phyloP scores from a whole-genome alignment of 2,329 filamentous ascomycete genomes.

The Chaetomium strumarium region DNA sequence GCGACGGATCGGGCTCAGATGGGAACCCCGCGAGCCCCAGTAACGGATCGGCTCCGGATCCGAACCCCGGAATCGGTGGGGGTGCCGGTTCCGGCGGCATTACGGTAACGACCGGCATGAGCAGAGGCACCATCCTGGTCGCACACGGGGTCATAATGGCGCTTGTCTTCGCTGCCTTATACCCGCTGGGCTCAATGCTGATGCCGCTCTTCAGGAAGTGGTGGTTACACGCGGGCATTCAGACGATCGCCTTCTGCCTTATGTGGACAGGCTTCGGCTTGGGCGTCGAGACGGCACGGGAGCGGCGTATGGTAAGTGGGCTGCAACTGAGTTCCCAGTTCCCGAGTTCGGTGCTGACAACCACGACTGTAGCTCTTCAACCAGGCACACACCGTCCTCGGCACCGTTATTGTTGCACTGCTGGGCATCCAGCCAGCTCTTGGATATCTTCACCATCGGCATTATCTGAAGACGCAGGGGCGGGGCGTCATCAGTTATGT shows the following conservation, averaged over 20 bases:
- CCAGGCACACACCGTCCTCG: constrained; percentile 49
- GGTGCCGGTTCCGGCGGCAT: constrained; percentile 10
- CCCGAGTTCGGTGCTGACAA: constrained; percentile 15
- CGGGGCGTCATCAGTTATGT: constrained; percentile 48
- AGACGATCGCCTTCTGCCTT: constrained; percentile 46
- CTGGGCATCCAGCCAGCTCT: constrained; percentile 54
- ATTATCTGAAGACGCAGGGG: constrained; percentile 42
- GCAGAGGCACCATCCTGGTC: constrained; percentile 25
- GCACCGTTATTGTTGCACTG: constrained; percentile 48
- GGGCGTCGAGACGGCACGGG: constrained; percentile 44
- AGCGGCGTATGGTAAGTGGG: constrained; percentile 38
- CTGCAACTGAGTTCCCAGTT: background rate
- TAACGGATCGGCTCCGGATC: constrained; percentile 15
- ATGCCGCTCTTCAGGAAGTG: constrained; percentile 55
- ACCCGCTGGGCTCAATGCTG: constrained; percentile 54
- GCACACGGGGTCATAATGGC: constrained; percentile 58
- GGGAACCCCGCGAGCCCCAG: no score
- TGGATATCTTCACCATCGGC: constrained; percentile 51
- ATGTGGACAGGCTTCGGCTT: constrained; percentile 58
- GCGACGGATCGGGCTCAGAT: background rate
- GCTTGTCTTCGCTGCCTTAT: constrained; percentile 51
- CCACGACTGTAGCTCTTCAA: constrained; percentile 41
- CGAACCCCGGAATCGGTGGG: constrained; percentile 14
- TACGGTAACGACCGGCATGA: constrained; percentile 4
- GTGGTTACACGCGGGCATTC: constrained; percentile 52